Evolutionary conservation across 345 rosid genomes (phyloP).

Genomic region (Citrus unshiu): DNA sequence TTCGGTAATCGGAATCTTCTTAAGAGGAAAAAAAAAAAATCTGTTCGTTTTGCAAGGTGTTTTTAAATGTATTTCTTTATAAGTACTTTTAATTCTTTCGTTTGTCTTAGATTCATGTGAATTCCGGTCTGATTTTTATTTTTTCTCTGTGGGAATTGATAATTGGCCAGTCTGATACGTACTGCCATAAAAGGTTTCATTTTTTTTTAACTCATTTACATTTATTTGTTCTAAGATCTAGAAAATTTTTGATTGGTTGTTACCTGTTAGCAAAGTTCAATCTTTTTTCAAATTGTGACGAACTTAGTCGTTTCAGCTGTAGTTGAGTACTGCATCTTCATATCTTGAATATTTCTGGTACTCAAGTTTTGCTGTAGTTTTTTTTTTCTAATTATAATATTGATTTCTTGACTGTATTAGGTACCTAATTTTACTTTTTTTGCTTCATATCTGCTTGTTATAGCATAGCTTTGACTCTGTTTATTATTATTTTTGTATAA

Average conservation of each 20-base stretch:
- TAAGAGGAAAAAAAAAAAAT: background rate
- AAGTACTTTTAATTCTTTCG: background rate
- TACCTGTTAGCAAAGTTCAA: background rate
- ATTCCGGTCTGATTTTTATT: background rate
- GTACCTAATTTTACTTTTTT: background rate
- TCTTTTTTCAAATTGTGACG: background rate
- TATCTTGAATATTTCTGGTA: background rate
- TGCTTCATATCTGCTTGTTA: too few species aligned
- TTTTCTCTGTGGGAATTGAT: constrained; percentile 1
- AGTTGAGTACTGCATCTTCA: background rate
- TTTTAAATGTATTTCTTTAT: background rate
- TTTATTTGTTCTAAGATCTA: background rate
- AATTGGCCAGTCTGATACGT: constrained; percentile 8
- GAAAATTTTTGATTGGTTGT: background rate
- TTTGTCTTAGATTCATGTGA: background rate
- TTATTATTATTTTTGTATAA: too few species aligned
- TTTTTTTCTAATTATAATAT: too few species aligned
- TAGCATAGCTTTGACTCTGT: too few species aligned
- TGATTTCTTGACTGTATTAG: too few species aligned
- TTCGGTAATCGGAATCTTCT: background rate
- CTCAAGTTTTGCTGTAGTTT: background rate
- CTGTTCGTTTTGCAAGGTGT: background rate
- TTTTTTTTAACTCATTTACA: background rate
- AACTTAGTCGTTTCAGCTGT: background rate
- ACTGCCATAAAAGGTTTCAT: background rate